A percentile compares a stretch with the other conserved stretches of the same genome.
Evolutionary conservation across 2,329 filamentous ascomycete genomes (phyloP).

Genomic region (Botrytis elliptica): DNA sequence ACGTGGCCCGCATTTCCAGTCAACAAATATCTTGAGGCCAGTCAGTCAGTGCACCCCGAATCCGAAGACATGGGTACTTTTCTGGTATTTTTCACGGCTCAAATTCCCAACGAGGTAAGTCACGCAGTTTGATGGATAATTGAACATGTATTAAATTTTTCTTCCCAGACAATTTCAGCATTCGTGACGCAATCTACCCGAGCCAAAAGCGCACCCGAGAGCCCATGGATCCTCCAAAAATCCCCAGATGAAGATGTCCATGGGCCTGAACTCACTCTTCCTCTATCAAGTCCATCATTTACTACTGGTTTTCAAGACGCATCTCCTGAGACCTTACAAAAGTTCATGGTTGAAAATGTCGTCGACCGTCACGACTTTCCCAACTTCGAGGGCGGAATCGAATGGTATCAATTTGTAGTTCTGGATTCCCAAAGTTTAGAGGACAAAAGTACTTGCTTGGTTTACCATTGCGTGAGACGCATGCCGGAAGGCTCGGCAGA

Average conservation of each 20-base stretch:
- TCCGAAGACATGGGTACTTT: background rate
- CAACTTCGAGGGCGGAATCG: background rate
- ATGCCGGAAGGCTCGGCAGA: background rate
- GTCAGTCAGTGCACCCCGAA: background rate
- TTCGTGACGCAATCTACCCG: background rate
- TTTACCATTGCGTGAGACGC: background rate
- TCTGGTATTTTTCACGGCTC: background rate
- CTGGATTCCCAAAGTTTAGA: background rate
- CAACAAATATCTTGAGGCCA: background rate
- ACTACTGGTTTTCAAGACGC: background rate
- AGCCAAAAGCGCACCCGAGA: background rate
- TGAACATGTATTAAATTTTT: background rate
- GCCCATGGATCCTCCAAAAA: background rate
- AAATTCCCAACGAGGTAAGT: background rate
- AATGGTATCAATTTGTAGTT: background rate
- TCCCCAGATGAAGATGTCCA: background rate
- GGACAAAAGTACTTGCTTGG: background rate
- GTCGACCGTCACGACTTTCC: background rate
- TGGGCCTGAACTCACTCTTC: background rate
- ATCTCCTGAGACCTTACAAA: background rate
- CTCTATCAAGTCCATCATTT: background rate
- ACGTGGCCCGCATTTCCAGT: background rate
- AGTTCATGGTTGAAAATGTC: background rate
- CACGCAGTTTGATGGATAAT: no score
- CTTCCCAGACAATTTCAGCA: background rate